Percentiles rank a stretch among this genome's conserved stretches.
Conservation (phyloP, 2,329 filamentous ascomycete genomes). For the Colletotrichum graminicola region DNA sequence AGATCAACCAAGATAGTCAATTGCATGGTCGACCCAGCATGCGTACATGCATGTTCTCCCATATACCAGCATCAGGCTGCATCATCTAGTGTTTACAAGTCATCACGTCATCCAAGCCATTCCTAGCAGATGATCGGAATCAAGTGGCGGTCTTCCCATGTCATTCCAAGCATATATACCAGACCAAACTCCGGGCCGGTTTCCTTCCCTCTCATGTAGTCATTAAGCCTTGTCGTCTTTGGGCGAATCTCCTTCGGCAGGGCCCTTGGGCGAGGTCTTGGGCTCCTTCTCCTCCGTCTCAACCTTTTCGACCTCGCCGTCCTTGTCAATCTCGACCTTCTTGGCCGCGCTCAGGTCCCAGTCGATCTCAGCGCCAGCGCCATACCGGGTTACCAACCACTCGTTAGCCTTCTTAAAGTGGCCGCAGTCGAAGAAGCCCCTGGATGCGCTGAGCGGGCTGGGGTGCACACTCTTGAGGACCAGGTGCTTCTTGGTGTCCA, state of each 20-base stretch:
- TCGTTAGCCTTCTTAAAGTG: conserved; percentile 87
- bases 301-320: conserved; percentile 11
- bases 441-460: conserved; percentile 86
- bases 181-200: conserved; percentile 9
- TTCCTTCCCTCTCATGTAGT: not conserved
- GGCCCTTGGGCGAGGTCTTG: conserved; percentile 42
- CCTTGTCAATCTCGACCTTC: conserved; percentile 24
- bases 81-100: conserved; percentile 15
- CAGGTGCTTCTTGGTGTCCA: conserved; percentile 80
- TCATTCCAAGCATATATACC: not conserved
- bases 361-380: conserved; percentile 83
- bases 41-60: not conserved
- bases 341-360: conserved; percentile 72
- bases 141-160: not conserved
- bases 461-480: conserved; percentile 92
- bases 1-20: not conserved
- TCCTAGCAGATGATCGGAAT: conserved; percentile 1
- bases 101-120: conserved; percentile 18
- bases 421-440: conserved; percentile 85
- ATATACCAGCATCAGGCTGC: conserved; percentile 4
- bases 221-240: conserved; percentile 26
- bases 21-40: not conserved
- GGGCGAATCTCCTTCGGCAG: conserved; percentile 39
- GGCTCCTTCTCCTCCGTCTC: conserved; percentile 45
- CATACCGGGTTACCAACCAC: conserved; percentile 86